Conservation (phyloP, 768 basidiomycete genomes). For the Leccinum aurantiacum region DNA sequence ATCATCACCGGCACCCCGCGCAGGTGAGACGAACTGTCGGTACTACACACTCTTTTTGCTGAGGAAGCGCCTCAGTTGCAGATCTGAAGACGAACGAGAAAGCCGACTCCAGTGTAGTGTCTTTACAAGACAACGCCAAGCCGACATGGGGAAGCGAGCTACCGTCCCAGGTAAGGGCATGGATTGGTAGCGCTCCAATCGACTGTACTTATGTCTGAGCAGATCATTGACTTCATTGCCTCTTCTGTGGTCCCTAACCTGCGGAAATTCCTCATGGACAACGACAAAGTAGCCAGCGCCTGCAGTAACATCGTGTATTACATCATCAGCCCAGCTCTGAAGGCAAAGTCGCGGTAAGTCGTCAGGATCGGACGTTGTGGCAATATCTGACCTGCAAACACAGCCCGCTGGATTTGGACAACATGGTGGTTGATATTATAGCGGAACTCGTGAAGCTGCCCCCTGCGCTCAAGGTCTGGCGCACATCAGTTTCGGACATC, state of each 20-base stretch:
- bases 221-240: conserved; percentile 77
- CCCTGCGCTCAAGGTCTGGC: conserved; percentile 82
- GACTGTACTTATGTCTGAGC: conserved; percentile 9
- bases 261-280: conserved; percentile 77
- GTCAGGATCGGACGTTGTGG: not conserved
- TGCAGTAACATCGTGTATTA: conserved; percentile 86
- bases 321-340: conserved; percentile 77
- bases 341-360: conserved; percentile 67
- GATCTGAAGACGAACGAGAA: conserved; percentile 66
- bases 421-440: conserved; percentile 62
- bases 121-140: conserved; percentile 35
- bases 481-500: conserved; percentile 72
- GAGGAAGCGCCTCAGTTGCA: conserved; percentile 16
- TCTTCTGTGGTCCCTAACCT: conserved; percentile 68
- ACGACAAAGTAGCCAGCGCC: conserved; percentile 75
- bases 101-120: conserved; percentile 42
- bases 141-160: conserved; percentile 29
- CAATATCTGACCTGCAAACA: conserved; percentile 9
- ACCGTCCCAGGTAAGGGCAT: conserved; percentile 26
- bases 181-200: conserved; percentile 18
- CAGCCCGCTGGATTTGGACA: conserved; percentile 80
- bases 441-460: conserved; percentile 78
- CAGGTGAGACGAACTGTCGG: conserved; percentile 37
- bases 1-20: conserved; percentile 64
- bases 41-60: not conserved